phyloP scores from a whole-genome alignment of 306 rosid genomes.

The Neltuma alba region DNA sequence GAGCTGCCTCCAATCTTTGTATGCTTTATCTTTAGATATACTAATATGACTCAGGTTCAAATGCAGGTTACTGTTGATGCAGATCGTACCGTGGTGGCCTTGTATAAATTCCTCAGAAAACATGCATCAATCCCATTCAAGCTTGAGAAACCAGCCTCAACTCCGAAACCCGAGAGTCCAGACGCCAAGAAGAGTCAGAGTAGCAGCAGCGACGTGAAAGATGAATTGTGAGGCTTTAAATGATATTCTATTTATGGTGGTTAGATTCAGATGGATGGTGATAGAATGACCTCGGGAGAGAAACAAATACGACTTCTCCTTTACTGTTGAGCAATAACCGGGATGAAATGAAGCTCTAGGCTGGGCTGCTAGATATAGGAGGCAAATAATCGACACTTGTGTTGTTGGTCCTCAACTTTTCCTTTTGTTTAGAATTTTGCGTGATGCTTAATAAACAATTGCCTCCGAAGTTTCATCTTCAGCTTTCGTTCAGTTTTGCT shows the following conservation, averaged over 20 bases:
- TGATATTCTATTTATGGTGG: constrained; percentile 30
- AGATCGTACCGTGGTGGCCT: constrained; percentile 95
- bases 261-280: constrained; percentile 32
- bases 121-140: constrained; percentile 97
- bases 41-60: constrained; percentile 28
- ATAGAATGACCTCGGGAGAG: constrained; percentile 28
- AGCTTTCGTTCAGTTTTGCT: not conserved
- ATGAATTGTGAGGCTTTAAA: constrained; percentile 65
- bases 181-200: constrained; percentile 57
- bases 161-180: constrained; percentile 50
- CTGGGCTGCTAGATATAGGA: not conserved
- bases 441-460: constrained; percentile 25
- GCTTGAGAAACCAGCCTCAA: constrained; percentile 78
- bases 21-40: not conserved
- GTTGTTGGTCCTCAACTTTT: not conserved
- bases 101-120: constrained; percentile 89
- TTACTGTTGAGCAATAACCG: not conserved
- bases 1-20: constrained; percentile 9
- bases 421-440: constrained; percentile 30
- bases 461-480: constrained; percentile 16
- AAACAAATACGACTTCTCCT: constrained; percentile 15
- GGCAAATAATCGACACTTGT: constrained; percentile 27
- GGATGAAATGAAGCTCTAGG: not conserved
- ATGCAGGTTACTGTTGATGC: constrained; percentile 74
- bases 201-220: constrained; percentile 61